Evolutionary conservation across 2,329 filamentous ascomycete species (phyloP).

Genomic region (Pestalotiopsis sp.): DNA sequence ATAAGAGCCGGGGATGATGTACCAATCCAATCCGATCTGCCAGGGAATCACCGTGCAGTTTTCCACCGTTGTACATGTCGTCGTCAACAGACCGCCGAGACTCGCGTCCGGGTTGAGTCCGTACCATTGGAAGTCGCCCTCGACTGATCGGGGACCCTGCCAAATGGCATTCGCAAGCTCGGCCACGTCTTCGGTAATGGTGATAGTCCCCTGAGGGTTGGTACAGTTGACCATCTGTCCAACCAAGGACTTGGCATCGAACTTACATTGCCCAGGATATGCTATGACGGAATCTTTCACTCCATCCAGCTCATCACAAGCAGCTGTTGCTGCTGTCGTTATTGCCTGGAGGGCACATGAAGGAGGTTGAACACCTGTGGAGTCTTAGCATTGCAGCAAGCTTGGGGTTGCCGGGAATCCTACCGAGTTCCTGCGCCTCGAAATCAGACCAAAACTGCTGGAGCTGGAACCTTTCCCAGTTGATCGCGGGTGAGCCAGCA

Average conservation of each 20-base stretch:
- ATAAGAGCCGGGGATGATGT: background rate
- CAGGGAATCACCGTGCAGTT: conserved; percentile 9
- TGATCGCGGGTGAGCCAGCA: conserved; percentile 45
- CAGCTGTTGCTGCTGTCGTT: background rate
- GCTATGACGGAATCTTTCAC: conserved; percentile 41
- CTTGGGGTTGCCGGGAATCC: background rate
- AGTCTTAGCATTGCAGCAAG: background rate
- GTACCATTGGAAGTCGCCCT: conserved; percentile 9
- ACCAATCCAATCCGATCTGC: background rate
- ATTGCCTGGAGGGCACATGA: conserved; percentile 5
- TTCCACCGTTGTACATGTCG: conserved; percentile 1
- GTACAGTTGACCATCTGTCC: conserved; percentile 1
- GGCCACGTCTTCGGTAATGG: background rate
- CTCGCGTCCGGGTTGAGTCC: background rate
- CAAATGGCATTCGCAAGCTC: conserved; percentile 3
- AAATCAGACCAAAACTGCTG: conserved; percentile 8
- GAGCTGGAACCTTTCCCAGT: conserved; percentile 19
- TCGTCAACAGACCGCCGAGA: background rate
- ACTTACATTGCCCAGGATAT: background rate
- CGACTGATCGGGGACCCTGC: background rate
- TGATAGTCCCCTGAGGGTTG: background rate
- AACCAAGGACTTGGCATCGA: conserved; percentile 1
- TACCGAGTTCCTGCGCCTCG: background rate
- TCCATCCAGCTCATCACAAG: conserved; percentile 43
- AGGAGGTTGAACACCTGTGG: background rate